These are phyloP conservation scores for Saksenaea vasiformis DNA, from an alignment of 371 early-diverging fungal species.

Conservation along the genomic window DNA sequence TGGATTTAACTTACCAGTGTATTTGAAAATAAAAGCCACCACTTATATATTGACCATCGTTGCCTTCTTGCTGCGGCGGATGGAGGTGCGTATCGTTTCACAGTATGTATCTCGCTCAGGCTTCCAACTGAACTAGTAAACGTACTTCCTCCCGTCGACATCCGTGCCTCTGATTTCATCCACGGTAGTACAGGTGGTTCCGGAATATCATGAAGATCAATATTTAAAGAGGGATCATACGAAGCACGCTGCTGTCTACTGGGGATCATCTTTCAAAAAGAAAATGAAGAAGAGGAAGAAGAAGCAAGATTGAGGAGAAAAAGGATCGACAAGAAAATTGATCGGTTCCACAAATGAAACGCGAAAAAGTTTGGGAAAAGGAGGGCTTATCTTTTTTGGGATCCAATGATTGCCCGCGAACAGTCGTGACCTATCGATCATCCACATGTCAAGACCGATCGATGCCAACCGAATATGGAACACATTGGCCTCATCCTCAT, in stretches of 20 bases:
- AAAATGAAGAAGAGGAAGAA: neutral
- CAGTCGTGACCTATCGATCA: neutral
- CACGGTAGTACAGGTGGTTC: slow-evolving; percentile 46
- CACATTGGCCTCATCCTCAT: too few relatives aligned
- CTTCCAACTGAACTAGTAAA: neutral
- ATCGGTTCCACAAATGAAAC: slow-evolving; percentile 1
- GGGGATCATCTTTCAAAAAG: neutral
- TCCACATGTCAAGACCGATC: neutral
- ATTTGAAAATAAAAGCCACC: slow-evolving; percentile 52
- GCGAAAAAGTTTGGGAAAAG: neutral
- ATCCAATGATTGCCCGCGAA: neutral
- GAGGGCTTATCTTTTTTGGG: neutral
- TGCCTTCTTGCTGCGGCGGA: slow-evolving; percentile 30
- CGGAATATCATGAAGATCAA: slow-evolving; percentile 16
- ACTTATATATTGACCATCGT: slow-evolving; percentile 58
- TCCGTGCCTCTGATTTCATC: slow-evolving; percentile 37
- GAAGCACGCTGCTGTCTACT: neutral
- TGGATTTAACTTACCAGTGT: slow-evolving; percentile 40
- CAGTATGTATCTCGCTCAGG: slow-evolving; percentile 33
- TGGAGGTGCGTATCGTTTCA: slow-evolving; percentile 39
- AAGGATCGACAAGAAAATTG: neutral
- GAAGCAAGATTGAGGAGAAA: neutral
- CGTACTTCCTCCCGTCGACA: neutral
- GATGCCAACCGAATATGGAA: too few relatives aligned
- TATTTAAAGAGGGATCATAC: neutral